phyloP scores from a whole-genome alignment of 2,329 filamentous ascomycete genomes.

The Plectosphaerella cucumerina region DNA sequence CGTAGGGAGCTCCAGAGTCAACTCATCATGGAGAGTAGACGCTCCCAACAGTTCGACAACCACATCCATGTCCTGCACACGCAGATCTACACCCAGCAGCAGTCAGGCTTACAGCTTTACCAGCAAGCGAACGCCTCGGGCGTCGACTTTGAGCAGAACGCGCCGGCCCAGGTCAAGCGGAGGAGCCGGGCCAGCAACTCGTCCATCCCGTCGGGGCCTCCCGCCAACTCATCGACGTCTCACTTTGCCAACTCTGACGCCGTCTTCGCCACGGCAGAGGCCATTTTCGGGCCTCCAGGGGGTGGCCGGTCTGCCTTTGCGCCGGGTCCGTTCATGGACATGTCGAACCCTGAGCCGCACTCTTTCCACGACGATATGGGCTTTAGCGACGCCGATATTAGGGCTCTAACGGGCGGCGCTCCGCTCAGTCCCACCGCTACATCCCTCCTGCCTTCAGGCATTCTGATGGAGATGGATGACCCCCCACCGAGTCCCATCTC shows the following conservation, averaged over 20 bases:
- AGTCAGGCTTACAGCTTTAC: conserved; percentile 39
- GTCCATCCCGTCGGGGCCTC: conserved; percentile 32
- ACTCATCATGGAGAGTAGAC: conserved; percentile 42
- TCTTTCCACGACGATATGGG: conserved; percentile 20
- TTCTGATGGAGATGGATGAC: conserved; percentile 59
- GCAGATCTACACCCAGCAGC: conserved; percentile 39
- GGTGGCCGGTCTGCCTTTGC: conserved; percentile 46
- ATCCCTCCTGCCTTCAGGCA: conserved; percentile 66
- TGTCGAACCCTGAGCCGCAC: conserved; percentile 28
- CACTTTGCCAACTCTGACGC: conserved; percentile 33
- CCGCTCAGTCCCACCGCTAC: conserved; percentile 76
- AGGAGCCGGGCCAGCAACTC: conserved; percentile 45
- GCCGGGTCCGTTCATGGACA: conserved; percentile 48
- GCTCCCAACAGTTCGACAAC: conserved; percentile 40
- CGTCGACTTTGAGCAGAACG: conserved; percentile 42
- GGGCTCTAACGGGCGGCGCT: conserved; percentile 57
- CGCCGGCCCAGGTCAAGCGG: conserved; percentile 38
- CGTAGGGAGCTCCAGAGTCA: conserved; percentile 49
- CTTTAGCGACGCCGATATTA: conserved; percentile 60
- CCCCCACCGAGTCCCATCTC: conserved; percentile 43
- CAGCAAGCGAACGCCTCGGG: conserved; percentile 38
- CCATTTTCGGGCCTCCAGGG: conserved; percentile 33
- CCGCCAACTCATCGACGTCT: background rate
- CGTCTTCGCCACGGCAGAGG: conserved; percentile 27
- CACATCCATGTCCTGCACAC: conserved; percentile 40